Evolutionary conservation across 2,329 filamentous ascomycete species (phyloP).

Genomic region (Huntiella bhutanensis): DNA sequence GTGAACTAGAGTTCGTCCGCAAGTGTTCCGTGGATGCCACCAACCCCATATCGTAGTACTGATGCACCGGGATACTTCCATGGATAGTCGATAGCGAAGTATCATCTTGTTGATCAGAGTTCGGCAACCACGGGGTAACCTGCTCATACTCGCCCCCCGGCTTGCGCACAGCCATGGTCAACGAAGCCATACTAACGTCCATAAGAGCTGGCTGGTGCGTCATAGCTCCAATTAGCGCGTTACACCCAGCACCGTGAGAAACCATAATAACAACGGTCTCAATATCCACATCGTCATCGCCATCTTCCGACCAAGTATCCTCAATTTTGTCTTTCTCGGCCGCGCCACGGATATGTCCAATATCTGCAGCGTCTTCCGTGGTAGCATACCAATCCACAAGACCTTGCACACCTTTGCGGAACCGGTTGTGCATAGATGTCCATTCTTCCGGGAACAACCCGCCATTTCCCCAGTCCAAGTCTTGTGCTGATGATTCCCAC

Average conservation of each 20-base stretch:
- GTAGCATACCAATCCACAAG: conserved; percentile 69
- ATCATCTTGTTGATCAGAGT: conserved; percentile 14
- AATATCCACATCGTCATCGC: conserved; percentile 41
- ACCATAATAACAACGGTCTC: conserved; percentile 74
- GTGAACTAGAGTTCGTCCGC: conserved; percentile 23
- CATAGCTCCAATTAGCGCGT: conserved; percentile 80
- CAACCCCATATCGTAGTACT: conserved; percentile 54
- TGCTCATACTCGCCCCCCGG: conserved; percentile 22
- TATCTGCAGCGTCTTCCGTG: conserved; percentile 30
- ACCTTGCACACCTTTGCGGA: conserved; percentile 57
- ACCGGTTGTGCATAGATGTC: conserved; percentile 85
- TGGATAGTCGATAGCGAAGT: conserved; percentile 7
- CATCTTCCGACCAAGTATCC: conserved; percentile 17
- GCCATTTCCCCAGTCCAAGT: conserved; percentile 70
- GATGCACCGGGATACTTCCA: conserved; percentile 28
- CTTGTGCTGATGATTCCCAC: conserved; percentile 77
- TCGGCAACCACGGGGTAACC: conserved; percentile 14
- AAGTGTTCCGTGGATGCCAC: conserved; percentile 62
- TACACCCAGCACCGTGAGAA: conserved; percentile 89
- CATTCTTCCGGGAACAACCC: conserved; percentile 85
- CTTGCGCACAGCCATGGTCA: conserved; percentile 68
- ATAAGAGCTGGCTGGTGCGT: conserved; percentile 81
- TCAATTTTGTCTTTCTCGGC: conserved; percentile 17
- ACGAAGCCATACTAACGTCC: conserved; percentile 73
- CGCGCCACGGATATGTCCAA: conserved; percentile 23